A percentile compares a stretch with the other conserved stretches of the same genome.
These are phyloP conservation scores for Esteya vermicola DNA, from an alignment of 2,329 filamentous ascomycete species.

Conservation along the genomic window DNA sequence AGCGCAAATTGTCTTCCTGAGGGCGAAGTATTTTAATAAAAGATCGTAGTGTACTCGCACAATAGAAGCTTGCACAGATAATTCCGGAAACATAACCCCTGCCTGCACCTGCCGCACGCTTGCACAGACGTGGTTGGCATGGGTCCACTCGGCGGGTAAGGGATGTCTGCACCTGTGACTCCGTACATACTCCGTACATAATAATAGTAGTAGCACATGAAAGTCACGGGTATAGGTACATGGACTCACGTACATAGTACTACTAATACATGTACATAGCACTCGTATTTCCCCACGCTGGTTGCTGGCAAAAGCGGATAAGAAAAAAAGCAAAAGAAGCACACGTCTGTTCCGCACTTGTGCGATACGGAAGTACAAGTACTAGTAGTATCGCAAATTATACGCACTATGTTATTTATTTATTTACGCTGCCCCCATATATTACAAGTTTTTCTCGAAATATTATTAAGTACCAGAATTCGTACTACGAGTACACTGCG, in stretches of 20 bases:
- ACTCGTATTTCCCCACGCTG: conserved; percentile 9
- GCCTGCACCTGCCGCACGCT: conserved; percentile 11
- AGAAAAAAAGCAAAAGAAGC: neutral
- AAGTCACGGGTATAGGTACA: no score
- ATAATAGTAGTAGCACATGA: neutral
- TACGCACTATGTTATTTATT: no score
- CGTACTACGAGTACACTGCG: no score
- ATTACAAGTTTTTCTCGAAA: no score
- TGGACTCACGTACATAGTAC: no score
- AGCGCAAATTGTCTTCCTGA: no score
- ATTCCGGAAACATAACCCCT: conserved; percentile 8
- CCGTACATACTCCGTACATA: conserved; percentile 4
- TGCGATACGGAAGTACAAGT: no score
- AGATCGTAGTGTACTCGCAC: neutral
- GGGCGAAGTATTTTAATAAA: no score
- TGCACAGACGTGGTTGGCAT: conserved; percentile 13
- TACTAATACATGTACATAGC: no score
- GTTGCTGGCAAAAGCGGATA: conserved; percentile 1
- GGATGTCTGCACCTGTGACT: conserved; percentile 4
- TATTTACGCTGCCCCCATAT: neutral
- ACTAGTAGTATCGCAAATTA: no score
- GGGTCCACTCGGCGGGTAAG: conserved; percentile 12
- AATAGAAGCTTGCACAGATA: neutral
- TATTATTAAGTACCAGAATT: no score
- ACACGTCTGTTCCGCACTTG: neutral